Conservation (phyloP, 2,329 filamentous ascomycete genomes). For the Penicillium sp. region DNA sequence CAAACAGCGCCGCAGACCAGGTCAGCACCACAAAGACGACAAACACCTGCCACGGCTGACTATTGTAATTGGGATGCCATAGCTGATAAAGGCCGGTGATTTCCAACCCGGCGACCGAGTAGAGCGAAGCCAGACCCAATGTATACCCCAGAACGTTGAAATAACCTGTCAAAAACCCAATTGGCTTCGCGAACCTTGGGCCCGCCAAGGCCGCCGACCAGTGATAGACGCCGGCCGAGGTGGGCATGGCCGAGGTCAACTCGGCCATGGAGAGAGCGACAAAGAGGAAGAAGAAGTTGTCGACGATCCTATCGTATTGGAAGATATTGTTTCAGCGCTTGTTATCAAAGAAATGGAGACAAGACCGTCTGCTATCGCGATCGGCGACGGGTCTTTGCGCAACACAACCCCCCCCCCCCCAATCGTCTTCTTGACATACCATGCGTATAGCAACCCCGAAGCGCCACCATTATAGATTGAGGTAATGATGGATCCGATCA, state of each 20-base stretch:
- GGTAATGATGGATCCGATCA: constrained; percentile 14
- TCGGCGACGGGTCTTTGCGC: background rate
- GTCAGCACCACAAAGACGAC: constrained; percentile 16
- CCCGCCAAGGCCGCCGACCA: constrained; percentile 15
- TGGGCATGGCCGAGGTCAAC: constrained; percentile 17
- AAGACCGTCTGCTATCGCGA: background rate
- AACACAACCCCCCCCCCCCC: background rate
- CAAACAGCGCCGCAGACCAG: constrained; percentile 13
- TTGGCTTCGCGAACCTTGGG: constrained; percentile 9
- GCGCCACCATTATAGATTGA: constrained; percentile 17
- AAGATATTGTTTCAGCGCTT: background rate
- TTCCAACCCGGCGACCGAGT: constrained; percentile 11
- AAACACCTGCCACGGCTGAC: constrained; percentile 13
- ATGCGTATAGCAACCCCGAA: constrained; percentile 11
- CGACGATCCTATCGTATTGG: constrained; percentile 9
- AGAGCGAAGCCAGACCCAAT: constrained; percentile 13
- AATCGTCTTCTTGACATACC: constrained; percentile 1
- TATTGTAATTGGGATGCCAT: constrained; percentile 8
- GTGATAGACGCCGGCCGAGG: constrained; percentile 14
- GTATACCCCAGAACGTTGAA: constrained; percentile 15
- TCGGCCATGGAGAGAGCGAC: constrained; percentile 15
- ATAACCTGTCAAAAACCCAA: constrained; percentile 13
- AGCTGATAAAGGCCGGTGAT: constrained; percentile 15
- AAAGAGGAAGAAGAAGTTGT: constrained; percentile 17
- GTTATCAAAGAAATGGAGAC: background rate